Percentiles rank a stretch among this genome's conserved stretches.
These are phyloP conservation scores for Fonsecaea erecta DNA, from an alignment of 2,329 filamentous ascomycete genomes.

Conservation along the genomic window DNA sequence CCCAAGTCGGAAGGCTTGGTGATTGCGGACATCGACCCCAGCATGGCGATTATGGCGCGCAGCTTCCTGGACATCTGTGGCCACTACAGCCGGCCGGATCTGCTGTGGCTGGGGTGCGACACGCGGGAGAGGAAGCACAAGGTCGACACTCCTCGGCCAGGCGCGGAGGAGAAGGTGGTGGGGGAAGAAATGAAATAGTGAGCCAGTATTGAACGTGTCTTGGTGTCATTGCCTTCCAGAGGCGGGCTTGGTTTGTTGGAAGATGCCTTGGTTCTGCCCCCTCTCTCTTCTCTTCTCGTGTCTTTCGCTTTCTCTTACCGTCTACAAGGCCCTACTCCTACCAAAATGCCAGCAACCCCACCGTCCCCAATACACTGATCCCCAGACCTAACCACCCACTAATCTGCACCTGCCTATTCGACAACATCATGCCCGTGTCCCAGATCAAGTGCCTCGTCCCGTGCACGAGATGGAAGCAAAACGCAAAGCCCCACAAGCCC, in stretches of 20 bases:
- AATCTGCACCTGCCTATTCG: conserved; percentile 66
- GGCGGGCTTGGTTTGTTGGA: not conserved
- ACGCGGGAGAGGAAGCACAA: conserved; percentile 31
- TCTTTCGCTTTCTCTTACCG: too few relatives aligned
- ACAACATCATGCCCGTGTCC: conserved; percentile 67
- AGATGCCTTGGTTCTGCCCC: too few relatives aligned
- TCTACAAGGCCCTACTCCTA: too few relatives aligned
- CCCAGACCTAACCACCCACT: conserved; percentile 62
- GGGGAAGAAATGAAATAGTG: not conserved
- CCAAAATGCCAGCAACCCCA: conserved; percentile 27
- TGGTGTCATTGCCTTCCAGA: too few relatives aligned
- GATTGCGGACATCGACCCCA: conserved; percentile 55
- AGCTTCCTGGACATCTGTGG: conserved; percentile 54
- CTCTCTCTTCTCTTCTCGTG: too few relatives aligned
- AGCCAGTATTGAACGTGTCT: not conserved
- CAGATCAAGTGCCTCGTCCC: conserved; percentile 72
- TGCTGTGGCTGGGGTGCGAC: conserved; percentile 54
- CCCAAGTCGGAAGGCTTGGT: conserved; percentile 53
- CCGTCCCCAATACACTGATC: conserved; percentile 17
- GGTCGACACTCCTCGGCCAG: conserved; percentile 16
- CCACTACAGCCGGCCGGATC: conserved; percentile 58
- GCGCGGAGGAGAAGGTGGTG: conserved; percentile 5
- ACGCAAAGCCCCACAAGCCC: conserved; percentile 64
- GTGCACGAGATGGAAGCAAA: conserved; percentile 70
- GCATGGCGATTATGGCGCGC: conserved; percentile 48